Evolutionary conservation across 306 rosid species (phyloP), one percentile per base, ranked within the genome.

Genomic region (Coriaria nepalensis): DNA sequence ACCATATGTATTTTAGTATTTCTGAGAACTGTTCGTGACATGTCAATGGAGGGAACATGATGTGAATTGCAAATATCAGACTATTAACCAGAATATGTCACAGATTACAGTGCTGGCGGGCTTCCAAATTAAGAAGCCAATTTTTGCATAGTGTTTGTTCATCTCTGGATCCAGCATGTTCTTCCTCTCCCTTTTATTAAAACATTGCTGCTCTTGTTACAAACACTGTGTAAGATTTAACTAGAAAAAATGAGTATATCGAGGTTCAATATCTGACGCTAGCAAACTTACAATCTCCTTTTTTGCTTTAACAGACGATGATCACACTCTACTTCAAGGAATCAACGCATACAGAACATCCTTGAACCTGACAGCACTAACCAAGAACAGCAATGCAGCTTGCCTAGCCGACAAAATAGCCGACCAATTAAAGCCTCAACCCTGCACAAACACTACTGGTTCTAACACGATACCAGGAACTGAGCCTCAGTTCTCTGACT

Each of bases 381-480:
- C 66, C 43, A 77, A 63, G 72, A 81, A 72, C 6, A 64, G 74
- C 10, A 76, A 88, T 45, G 96, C 96, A 42, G 81, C 63, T 45
- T 88, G 95, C 65, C 74, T 88, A 9, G 96, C 96, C 10, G 75
- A 77, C 35, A 42, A 74, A 70, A 57, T 88, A 12, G 86, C 96
- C 40, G 86, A 74, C 33, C 85, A 88, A 62, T 83, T 88, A 73
- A 81, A 81, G 78, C 48, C 67, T 7, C 80, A 74, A 70, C 81
- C 82, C 33, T 83, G 96, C 48, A 83, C 95, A 54, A 88, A 88
- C 73, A 58, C 83, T 44, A 88, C 94, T 32, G 96, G 96, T 35
- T 70, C 96, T 54, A 83, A 83, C 75, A 83, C 95, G 0, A 81
- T 88, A 39, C 79, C 80, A 37, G 96, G 96, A 59, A 83, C 90